Evolutionary conservation across 2,329 filamentous ascomycete genomes (phyloP).

Genomic region (Tolypocladium endophyticum): DNA sequence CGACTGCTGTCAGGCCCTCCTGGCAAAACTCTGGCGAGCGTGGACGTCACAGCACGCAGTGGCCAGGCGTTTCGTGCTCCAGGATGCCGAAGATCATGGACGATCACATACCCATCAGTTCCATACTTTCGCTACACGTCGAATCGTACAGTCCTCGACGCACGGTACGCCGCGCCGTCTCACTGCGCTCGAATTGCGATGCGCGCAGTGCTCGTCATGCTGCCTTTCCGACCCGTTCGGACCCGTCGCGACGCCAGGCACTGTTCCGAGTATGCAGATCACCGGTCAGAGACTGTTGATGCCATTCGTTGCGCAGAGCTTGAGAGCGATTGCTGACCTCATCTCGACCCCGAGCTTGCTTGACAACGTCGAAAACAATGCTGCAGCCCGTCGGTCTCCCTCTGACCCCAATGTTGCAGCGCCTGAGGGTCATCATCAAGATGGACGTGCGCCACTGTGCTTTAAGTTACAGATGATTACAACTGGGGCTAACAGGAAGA

Average conservation of each 20-base stretch:
- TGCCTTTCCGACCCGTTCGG: neutral
- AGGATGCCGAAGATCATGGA: neutral
- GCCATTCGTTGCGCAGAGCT: neutral
- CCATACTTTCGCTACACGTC: neutral
- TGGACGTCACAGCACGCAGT: neutral
- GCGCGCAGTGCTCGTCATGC: neutral
- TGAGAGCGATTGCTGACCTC: neutral
- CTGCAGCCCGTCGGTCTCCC: neutral
- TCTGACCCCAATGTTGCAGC: neutral
- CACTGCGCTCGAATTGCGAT: neutral
- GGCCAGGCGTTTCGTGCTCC: neutral
- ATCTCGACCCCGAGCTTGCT: neutral
- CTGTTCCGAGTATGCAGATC: neutral
- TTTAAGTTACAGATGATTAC: too few relatives aligned
- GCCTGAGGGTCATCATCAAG: neutral
- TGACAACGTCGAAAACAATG: neutral
- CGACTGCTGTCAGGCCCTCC: neutral
- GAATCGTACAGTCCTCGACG: neutral
- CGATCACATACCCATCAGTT: neutral
- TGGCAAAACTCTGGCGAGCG: neutral
- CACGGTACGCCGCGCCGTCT: neutral
- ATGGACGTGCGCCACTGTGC: neutral
- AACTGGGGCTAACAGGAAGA: too few relatives aligned
- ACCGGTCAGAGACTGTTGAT: neutral
- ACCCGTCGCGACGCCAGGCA: neutral